Conservation (phyloP, 2,329 filamentous ascomycete genomes). For the Fusarium drepaniforme region DNA sequence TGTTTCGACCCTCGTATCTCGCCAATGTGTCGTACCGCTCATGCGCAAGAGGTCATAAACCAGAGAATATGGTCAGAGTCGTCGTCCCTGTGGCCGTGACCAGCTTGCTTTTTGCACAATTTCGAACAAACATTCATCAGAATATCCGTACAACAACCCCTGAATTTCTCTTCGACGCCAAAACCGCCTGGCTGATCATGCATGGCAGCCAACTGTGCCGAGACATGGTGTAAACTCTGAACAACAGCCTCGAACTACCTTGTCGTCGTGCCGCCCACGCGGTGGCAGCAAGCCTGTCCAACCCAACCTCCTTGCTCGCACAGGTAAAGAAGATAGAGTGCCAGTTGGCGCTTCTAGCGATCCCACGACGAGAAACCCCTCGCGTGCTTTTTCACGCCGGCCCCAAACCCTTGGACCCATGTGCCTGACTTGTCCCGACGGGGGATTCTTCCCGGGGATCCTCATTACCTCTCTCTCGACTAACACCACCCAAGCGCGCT, state of each 20-base stretch:
- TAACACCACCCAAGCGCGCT: constrained; percentile 5
- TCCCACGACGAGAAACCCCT: constrained; percentile 10
- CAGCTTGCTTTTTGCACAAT: constrained; percentile 11
- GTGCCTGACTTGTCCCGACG: constrained; percentile 15
- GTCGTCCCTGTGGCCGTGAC: neutral
- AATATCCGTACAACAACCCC: neutral
- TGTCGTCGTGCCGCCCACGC: constrained; percentile 2
- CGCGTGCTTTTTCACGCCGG: constrained; percentile 11
- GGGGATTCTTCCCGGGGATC: constrained; percentile 23
- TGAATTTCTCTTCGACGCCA: constrained; percentile 1
- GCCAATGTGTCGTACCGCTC: neutral
- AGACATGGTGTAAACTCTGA: constrained; percentile 11
- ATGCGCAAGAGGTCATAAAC: neutral
- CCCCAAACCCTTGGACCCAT: constrained; percentile 10
- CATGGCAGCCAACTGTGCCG: neutral
- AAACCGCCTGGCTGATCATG: neutral
- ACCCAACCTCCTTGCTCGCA: constrained; percentile 3
- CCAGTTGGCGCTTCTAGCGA: constrained; percentile 2
- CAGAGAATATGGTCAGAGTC: neutral
- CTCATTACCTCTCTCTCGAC: constrained; percentile 11
- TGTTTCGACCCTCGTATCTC: neutral
- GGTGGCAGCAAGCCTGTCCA: constrained; percentile 8
- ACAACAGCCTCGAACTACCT: neutral
- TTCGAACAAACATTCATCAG: neutral
- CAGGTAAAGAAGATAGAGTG: neutral